Conservation (phyloP, 2,329 filamentous ascomycete species). For the Lasiodiplodia sp. region DNA sequence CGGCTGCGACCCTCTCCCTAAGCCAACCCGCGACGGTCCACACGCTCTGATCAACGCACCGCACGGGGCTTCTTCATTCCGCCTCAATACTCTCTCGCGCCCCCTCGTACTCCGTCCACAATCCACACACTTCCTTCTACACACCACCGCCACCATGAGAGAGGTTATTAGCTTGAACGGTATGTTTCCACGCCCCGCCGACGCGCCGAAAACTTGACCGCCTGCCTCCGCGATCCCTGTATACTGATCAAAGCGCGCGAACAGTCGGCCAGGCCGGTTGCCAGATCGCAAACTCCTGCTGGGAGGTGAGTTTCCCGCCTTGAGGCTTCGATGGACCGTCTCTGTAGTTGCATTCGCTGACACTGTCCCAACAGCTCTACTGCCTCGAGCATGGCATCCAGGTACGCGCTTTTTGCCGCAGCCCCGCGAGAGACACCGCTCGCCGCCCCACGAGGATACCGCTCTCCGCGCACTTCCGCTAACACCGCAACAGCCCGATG, state of each 20-base stretch:
- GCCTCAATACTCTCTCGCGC: conserved; percentile 27
- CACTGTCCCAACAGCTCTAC: conserved; percentile 74
- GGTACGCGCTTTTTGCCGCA: conserved; percentile 64
- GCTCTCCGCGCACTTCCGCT: conserved; percentile 33
- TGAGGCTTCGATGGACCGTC: background rate
- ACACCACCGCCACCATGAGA: conserved; percentile 70
- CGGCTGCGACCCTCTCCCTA: conserved; percentile 23
- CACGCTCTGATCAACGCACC: conserved; percentile 28
- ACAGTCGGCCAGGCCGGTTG: conserved; percentile 99
- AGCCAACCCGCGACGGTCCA: conserved; percentile 25
- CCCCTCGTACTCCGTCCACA: conserved; percentile 21
- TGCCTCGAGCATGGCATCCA: conserved; percentile 99
- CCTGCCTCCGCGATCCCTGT: conserved; percentile 35
- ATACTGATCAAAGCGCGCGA: conserved; percentile 63
- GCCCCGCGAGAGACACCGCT: conserved; percentile 6
- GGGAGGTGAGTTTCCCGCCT: conserved; percentile 80
- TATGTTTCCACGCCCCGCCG: conserved; percentile 59
- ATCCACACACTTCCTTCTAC: conserved; percentile 7
- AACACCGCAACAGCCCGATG: conserved; percentile 78
- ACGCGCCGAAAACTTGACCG: conserved; percentile 53
- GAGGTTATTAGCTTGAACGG: conserved; percentile 99
- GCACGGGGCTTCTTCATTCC: conserved; percentile 29
- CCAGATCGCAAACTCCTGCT: conserved; percentile 99
- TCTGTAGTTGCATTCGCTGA: background rate
- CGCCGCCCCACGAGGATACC: conserved; percentile 13